These are phyloP conservation scores for Yamadazyma atlantica DNA, from an alignment of 1,139 yeast species.

Conservation along the genomic window DNA sequence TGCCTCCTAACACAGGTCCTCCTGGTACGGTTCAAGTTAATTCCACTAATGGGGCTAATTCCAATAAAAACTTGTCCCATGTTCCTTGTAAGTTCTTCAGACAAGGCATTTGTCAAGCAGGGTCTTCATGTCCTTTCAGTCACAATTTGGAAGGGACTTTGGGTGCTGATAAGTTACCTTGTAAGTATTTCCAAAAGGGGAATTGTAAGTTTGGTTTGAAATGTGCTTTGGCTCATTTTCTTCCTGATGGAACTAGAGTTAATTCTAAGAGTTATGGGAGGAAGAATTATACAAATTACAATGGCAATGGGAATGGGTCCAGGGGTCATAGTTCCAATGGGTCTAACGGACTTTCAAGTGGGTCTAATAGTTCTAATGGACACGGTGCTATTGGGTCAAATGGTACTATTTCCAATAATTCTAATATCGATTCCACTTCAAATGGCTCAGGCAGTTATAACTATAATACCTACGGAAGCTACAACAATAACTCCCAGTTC, in stretches of 20 bases:
- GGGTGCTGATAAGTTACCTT: conserved; percentile 68
- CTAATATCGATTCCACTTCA: conserved; percentile 12
- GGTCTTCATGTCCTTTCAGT: conserved; percentile 85
- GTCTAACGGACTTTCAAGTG: too few relatives aligned
- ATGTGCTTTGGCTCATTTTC: conserved; percentile 88
- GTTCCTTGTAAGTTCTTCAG: conserved; percentile 93
- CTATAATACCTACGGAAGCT: background rate
- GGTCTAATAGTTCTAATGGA: background rate
- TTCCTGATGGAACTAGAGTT: conserved; percentile 85
- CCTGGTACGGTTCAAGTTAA: conserved; percentile 30
- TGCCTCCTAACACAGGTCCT: conserved; percentile 47
- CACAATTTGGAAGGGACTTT: conserved; percentile 66
- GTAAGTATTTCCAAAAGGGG: conserved; percentile 93
- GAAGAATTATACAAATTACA: conserved; percentile 1
- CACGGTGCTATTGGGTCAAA: background rate
- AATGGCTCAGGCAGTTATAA: background rate
- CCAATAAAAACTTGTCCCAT: conserved; percentile 63
- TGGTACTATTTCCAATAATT: conserved; percentile 6
- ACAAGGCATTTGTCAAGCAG: conserved; percentile 95
- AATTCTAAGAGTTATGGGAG: conserved; percentile 41
- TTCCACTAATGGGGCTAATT: conserved; percentile 10
- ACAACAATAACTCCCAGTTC: background rate
- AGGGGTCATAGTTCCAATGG: too few relatives aligned
- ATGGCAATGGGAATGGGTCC: background rate
- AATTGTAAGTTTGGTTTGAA: conserved; percentile 91